phyloP scores from a whole-genome alignment of 2,329 filamentous ascomycete genomes.

The Phoma sp. region DNA sequence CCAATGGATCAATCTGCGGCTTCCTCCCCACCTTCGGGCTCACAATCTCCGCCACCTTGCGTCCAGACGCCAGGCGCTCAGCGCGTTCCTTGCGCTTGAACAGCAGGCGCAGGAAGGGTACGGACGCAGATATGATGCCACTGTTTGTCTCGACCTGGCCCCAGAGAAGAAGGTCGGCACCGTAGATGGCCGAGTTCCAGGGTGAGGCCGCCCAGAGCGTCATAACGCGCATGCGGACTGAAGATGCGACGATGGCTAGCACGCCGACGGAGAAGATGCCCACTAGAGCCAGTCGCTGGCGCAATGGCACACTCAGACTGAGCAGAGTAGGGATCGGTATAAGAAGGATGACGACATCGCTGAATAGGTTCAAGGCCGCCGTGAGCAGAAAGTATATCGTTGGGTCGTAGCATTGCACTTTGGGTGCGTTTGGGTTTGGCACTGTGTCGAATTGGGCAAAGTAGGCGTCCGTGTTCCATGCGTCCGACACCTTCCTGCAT shows the following conservation, averaged over 20 bases:
- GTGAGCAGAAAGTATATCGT: slow-evolving; percentile 46
- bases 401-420: slow-evolving; percentile 42
- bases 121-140: slow-evolving; percentile 56
- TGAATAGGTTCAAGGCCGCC: slow-evolving; percentile 51
- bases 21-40: slow-evolving; percentile 25
- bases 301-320: slow-evolving; percentile 56
- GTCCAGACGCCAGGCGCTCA: slow-evolving; percentile 11
- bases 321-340: slow-evolving; percentile 57
- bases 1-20: slow-evolving; percentile 24
- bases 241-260: slow-evolving; percentile 46
- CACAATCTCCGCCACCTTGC: slow-evolving; percentile 19
- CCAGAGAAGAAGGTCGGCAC: slow-evolving; percentile 51
- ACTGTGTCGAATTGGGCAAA: slow-evolving; percentile 42
- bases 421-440: slow-evolving; percentile 24
- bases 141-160: slow-evolving; percentile 57
- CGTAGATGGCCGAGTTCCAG: slow-evolving; percentile 47
- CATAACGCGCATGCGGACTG: slow-evolving; percentile 49
- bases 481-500: slow-evolving; percentile 41
- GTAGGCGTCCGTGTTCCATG: slow-evolving; percentile 37
- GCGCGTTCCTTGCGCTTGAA: slow-evolving; percentile 39
- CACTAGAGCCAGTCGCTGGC: slow-evolving; percentile 61
- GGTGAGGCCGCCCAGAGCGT: slow-evolving; percentile 45
- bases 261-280: slow-evolving; percentile 47
- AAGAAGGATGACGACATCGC: slow-evolving; percentile 54
- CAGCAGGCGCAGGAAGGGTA: slow-evolving; percentile 55